phyloP scores from a whole-genome alignment of 1,284 basidiomycete species.

The Polyporus tsugae region DNA sequence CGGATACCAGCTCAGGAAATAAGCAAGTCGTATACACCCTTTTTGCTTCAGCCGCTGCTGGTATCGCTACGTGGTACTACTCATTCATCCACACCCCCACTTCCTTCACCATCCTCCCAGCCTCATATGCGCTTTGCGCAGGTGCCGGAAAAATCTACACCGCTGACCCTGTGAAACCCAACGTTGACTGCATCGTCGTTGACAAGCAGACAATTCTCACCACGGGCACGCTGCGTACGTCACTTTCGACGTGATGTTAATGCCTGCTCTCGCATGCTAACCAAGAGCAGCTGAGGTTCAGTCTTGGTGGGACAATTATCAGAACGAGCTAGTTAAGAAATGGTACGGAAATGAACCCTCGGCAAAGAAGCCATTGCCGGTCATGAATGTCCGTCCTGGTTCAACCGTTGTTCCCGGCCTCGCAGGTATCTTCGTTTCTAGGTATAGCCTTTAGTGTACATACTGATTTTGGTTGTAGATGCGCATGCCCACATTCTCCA shows the following conservation, averaged over 20 bases:
- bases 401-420: slow-evolving; percentile 75
- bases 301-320: slow-evolving; percentile 38
- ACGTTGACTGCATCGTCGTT: slow-evolving; percentile 76
- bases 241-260: slow-evolving; percentile 7
- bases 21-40: slow-evolving; percentile 28
- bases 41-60: slow-evolving; percentile 32
- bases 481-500: slow-evolving; percentile 82
- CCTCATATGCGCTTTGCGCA: slow-evolving; percentile 42
- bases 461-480: slow-evolving; percentile 53
- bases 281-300: slow-evolving; percentile 39
- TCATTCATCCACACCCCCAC: slow-evolving; percentile 8
- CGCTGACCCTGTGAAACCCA: slow-evolving; percentile 34
- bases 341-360: slow-evolving; percentile 43
- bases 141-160: slow-evolving; percentile 39
- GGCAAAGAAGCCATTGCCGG: slow-evolving; percentile 45
- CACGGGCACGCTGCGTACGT: slow-evolving; percentile 58
- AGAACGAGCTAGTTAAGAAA: slow-evolving; percentile 39
- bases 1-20: background rate
- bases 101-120: slow-evolving; percentile 31
- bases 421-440: slow-evolving; percentile 54
- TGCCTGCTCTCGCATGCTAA: slow-evolving; percentile 11
- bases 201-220: slow-evolving; percentile 61
- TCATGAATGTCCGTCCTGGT: slow-evolving; percentile 52
- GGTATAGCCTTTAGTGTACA: background rate
- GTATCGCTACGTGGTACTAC: slow-evolving; percentile 32